Base-by-base conservation (phyloP, 805 yeast species). In the Lachancea dasiensis region DNA sequence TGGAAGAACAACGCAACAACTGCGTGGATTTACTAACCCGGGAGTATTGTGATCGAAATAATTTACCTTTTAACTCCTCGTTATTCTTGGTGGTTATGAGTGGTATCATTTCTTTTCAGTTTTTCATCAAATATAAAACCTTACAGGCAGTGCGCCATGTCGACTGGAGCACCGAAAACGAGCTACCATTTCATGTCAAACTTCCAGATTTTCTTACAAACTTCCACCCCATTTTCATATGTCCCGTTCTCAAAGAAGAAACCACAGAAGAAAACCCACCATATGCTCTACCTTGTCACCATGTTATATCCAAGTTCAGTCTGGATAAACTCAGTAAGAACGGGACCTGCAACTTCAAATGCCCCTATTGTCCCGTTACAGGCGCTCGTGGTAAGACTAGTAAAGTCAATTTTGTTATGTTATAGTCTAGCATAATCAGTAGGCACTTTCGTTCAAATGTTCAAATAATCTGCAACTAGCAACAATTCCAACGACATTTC, bases 401-500 rank as follows among this genome's bases (percentile, higher is more conserved):
- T 54, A 69, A 45, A 72, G 77, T 27, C 51, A 63, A 46, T 69
- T 79, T 60, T 49, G 59, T 47, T 43, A 60, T 52, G 51, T 48
- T 52, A 51, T 38, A 38, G 30, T 20, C 22, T 11, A 17, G 21
- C 18, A 14, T 26, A 25, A 16, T 39, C 3, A 11, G 20, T 25
- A n/a, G 11, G n/a, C 13, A 7, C 9, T 18, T 6, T 16, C 15
- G 6, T 18, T 20, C 45, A 52, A 38, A 61, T 49, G 46, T 52
- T 48, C 36, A 60, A 45, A 56, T 76, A 90, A 56, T 92, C 98
- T 2, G 97, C 95, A 18, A 95, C 95, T 25, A 92, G 90, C 31
- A 92, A 62, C 48, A 90, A 64, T 56, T 92, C 97, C 44, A 90
- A 65, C 0, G 97, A 95, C 76, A 90, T 73, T 48, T 86, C 97